Evolutionary conservation across 2,329 filamentous ascomycete genomes (phyloP).

Genomic region (Tolypocladium tundrense): DNA sequence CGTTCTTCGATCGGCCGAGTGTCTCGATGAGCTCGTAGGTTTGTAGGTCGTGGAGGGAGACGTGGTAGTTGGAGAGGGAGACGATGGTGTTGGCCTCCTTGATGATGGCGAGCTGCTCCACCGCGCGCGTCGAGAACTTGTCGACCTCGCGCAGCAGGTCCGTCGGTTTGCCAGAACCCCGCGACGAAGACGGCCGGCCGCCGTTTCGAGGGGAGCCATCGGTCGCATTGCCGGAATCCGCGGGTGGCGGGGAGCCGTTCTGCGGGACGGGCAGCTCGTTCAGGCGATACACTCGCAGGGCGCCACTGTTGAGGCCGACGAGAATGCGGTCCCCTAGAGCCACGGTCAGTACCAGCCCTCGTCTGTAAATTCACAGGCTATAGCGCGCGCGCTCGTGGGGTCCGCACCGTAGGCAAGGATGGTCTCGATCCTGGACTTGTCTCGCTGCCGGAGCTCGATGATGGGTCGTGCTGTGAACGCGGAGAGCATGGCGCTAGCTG

Average conservation of each 20-base stretch:
- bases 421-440: constrained; percentile 96
- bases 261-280: constrained; percentile 49
- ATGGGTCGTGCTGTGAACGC: constrained; percentile 94
- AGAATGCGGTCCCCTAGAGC: constrained; percentile 71
- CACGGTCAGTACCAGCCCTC: neutral
- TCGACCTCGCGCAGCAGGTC: constrained; percentile 87
- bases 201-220: constrained; percentile 18
- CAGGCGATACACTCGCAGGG: constrained; percentile 80
- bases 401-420: constrained; percentile 72
- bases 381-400: neutral
- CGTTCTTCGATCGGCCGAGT: constrained; percentile 75
- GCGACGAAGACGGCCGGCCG: constrained; percentile 14
- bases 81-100: constrained; percentile 90
- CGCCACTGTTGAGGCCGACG: constrained; percentile 83
- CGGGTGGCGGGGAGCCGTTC: constrained; percentile 20
- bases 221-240: constrained; percentile 15
- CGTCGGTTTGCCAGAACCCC: constrained; percentile 44
- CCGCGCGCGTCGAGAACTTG: constrained; percentile 79
- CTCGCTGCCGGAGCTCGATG: constrained; percentile 89
- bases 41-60: constrained; percentile 83
- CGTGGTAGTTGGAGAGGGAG: constrained; percentile 79
- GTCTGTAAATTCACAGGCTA: constrained; percentile 9
- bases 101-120: constrained; percentile 90
- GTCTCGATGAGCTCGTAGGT: constrained; percentile 74
- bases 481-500: constrained; percentile 67